These are phyloP conservation scores for Daphne laureola DNA, from an alignment of 441 rosid species.

Conservation along the genomic window DNA sequence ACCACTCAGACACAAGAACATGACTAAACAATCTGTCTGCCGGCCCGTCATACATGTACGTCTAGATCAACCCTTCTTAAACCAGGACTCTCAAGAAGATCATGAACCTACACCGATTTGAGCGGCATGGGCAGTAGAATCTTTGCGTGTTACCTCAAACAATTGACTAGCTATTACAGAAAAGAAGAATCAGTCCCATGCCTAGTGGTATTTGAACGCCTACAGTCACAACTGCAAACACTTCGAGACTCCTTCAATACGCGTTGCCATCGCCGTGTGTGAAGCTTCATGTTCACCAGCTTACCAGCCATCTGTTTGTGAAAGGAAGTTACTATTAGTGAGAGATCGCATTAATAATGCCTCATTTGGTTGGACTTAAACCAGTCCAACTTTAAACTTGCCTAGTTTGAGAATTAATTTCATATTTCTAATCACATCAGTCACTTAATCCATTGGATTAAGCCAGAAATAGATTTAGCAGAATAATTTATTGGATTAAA, in stretches of 20 bases:
- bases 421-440: neutral
- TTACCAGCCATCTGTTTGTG: constrained; percentile 67
- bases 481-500: neutral
- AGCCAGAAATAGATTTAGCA: neutral
- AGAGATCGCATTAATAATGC: neutral
- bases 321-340: neutral
- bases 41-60: too few species aligned
- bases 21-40: too few species aligned
- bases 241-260: constrained; percentile 68
- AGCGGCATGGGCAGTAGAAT: too few species aligned
- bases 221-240: constrained; percentile 71
- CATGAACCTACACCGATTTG: too few species aligned
- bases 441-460: neutral
- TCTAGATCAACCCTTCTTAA: too few species aligned
- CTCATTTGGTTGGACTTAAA: neutral
- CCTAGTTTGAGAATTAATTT: too few species aligned
- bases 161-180: neutral
- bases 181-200: neutral
- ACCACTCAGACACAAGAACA: too few species aligned
- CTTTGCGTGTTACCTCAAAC: neutral
- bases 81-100: too few species aligned
- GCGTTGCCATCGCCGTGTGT: constrained; percentile 60
- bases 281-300: constrained; percentile 74
- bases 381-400: constrained; percentile 1
- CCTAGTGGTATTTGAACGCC: constrained; percentile 35